These are phyloP conservation scores for Plectosphaerella plurivora DNA, from an alignment of 2,329 filamentous ascomycete genomes.

Conservation along the genomic window DNA sequence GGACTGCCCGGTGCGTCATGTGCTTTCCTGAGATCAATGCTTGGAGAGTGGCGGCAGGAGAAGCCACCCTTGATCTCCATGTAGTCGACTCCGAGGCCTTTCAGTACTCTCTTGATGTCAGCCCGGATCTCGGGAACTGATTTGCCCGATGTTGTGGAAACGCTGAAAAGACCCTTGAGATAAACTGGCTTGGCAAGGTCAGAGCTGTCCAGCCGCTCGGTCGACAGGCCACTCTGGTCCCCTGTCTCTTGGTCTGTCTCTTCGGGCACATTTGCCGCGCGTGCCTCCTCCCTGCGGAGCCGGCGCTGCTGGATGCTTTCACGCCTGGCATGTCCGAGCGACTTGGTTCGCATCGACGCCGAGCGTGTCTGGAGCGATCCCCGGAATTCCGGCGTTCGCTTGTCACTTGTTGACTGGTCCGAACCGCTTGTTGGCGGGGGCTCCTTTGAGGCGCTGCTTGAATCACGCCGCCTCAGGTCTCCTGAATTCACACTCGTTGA, in stretches of 20 bases:
- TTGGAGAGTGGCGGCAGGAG: constrained; percentile 80
- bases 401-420: constrained; percentile 63
- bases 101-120: constrained; percentile 87
- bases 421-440: constrained; percentile 74
- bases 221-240: constrained; percentile 55
- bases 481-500: constrained; percentile 91
- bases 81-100: constrained; percentile 84
- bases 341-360: constrained; percentile 73
- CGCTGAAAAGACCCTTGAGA: constrained; percentile 94
- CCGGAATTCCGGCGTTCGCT: constrained; percentile 45
- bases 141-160: constrained; percentile 92
- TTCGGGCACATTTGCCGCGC: constrained; percentile 77
- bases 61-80: constrained; percentile 92
- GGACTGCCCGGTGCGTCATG: constrained; percentile 60
- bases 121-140: constrained; percentile 78
- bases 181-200: constrained; percentile 91
- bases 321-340: constrained; percentile 79
- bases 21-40: constrained; percentile 78
- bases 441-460: constrained; percentile 50
- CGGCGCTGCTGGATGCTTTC: constrained; percentile 91
- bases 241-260: constrained; percentile 81
- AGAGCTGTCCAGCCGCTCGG: constrained; percentile 59
- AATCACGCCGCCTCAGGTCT: constrained; percentile 65
- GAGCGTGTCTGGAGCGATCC: constrained; percentile 49
- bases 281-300: constrained; percentile 65